Base-by-base conservation (phyloP, 2,329 filamentous ascomycete genomes). In the Colletotrichum shisoi region DNA sequence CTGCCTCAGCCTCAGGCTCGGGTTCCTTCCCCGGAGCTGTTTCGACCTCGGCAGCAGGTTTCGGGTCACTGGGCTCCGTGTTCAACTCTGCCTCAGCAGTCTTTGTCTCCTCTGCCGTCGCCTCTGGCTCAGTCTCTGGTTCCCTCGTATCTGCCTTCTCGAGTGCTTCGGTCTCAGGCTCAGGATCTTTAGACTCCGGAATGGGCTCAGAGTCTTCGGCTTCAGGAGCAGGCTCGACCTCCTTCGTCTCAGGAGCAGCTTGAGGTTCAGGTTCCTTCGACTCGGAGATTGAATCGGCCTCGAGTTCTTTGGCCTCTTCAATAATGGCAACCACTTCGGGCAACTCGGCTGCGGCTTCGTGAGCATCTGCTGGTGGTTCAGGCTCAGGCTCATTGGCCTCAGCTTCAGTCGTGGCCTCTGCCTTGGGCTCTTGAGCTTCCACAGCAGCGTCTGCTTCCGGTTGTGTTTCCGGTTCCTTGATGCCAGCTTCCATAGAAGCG, bases 381-480 rank as follows among this genome's bases (percentile, higher is more conserved):
- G 42, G 15, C n/a, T 56, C 60, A 21, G 51, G 34, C 34, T 57
- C 59, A 12, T 40, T 34, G 15, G 31, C 44, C 27, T 60, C 48
- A 27, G 49, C 19, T 46, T 62, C 39, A 21, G n/a, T 46, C 24
- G 27, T 39, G 39, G 21, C 46, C 21, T 60, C 58, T 5, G 46
- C 37, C n/a, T 24, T 21, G 15, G 37, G 24, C 21, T 61, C 13
- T 12, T 53, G 37, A 12, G 39, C 37, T 34, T 61, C 58, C 4
- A 39, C 7, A 11, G 17, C 11, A 34, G 39, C 39, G 8, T 61
- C 58, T 34, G 48, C 8, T 21, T 53, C 48, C 17, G 57, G 11
- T 27, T 31, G 31, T 31, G 31, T 31, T 31, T 19, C 45, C 7
- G 58, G 21, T 24, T 61, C 42, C 42, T 51, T 49, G 4, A 31